These are phyloP conservation scores for Seminavis robusta DNA, from an alignment of 108 stramenopile species.

Conservation along the genomic window DNA sequence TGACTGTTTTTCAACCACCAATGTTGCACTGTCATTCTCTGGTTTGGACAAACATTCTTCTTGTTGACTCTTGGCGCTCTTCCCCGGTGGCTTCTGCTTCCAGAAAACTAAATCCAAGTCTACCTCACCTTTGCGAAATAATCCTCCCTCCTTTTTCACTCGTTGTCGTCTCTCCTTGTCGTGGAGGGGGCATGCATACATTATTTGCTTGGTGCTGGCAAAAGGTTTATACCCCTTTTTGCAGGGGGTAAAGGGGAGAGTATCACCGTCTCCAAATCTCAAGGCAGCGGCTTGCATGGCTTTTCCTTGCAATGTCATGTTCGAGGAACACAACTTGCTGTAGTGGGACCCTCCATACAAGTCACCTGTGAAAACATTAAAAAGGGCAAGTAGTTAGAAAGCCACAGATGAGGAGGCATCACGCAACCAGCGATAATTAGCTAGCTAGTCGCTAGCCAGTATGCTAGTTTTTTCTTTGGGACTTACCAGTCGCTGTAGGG, in stretches of 20 bases:
- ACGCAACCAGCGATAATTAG: background rate
- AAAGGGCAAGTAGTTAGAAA: background rate
- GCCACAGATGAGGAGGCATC: background rate
- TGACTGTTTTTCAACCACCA: too few relatives aligned
- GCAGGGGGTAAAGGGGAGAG: conserved; percentile 80
- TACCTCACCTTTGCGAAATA: conserved; percentile 67
- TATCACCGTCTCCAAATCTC: conserved; percentile 69
- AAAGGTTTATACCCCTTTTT: conserved; percentile 77
- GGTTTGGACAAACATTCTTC: too few relatives aligned
- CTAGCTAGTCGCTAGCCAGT: background rate
- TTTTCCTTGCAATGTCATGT: conserved; percentile 66
- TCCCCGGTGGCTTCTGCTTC: too few relatives aligned
- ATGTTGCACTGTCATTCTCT: too few relatives aligned
- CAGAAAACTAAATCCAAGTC: conserved; percentile 52
- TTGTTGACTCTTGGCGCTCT: too few relatives aligned
- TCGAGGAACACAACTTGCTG: conserved; percentile 50
- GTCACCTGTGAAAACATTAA: conserved; percentile 40
- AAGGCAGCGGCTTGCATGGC: conserved; percentile 63
- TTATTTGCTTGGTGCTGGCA: conserved; percentile 26
- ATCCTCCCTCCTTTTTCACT: conserved; percentile 40
- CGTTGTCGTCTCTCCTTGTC: conserved; percentile 53
- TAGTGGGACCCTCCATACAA: conserved; percentile 88
- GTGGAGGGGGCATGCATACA: conserved; percentile 84
- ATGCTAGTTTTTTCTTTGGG: too few relatives aligned
- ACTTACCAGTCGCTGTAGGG: conserved; percentile 34